A percentile compares a stretch with the other conserved stretches of the same genome.
Conservation (phyloP, 495 filamentous ascomycete species). For the Saxophila tyrrhenica region DNA sequence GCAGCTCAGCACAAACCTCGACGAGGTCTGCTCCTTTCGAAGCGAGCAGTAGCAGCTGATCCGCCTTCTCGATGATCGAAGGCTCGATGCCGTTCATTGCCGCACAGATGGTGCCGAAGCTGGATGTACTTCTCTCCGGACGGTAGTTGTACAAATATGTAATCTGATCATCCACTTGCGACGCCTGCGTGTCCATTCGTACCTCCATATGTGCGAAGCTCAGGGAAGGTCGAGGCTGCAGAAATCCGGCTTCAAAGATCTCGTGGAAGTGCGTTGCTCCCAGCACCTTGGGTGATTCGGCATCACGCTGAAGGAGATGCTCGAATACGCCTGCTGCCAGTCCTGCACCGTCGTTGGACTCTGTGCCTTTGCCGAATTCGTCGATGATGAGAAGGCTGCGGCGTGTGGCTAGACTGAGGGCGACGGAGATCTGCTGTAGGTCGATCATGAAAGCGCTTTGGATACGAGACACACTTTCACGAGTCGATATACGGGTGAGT, state of each 20-base stretch:
- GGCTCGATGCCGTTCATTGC: constrained; percentile 69
- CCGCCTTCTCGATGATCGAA: constrained; percentile 63
- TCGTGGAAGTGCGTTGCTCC: constrained; percentile 93
- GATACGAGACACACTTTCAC: constrained; percentile 71
- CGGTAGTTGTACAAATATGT: constrained; percentile 74
- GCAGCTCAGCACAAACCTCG: constrained; percentile 53
- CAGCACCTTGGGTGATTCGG: constrained; percentile 67
- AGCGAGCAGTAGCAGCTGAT: constrained; percentile 57
- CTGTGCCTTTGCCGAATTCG: constrained; percentile 95
- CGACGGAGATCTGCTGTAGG: constrained; percentile 74
- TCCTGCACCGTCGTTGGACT: constrained; percentile 69
- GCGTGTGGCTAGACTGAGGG: constrained; percentile 64
- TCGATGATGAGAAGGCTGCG: constrained; percentile 77
- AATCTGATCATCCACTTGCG: constrained; percentile 57
- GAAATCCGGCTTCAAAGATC: constrained; percentile 66
- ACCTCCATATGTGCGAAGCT: constrained; percentile 82
- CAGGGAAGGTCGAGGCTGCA: constrained; percentile 47
- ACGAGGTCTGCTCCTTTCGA: constrained; percentile 67
- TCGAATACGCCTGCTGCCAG: constrained; percentile 74
- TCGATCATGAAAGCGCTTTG: constrained; percentile 94
- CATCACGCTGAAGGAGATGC: constrained; percentile 52
- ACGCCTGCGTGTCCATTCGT: constrained; percentile 50
- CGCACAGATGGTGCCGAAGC: constrained; percentile 76
- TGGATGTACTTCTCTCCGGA: constrained; percentile 61
- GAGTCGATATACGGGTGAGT: constrained; percentile 73